Evolutionary conservation across 371 early-diverging fungal genomes (phyloP), one percentile per base, ranked within the genome.

Genomic region (Lichtheimia corymbifera): DNA sequence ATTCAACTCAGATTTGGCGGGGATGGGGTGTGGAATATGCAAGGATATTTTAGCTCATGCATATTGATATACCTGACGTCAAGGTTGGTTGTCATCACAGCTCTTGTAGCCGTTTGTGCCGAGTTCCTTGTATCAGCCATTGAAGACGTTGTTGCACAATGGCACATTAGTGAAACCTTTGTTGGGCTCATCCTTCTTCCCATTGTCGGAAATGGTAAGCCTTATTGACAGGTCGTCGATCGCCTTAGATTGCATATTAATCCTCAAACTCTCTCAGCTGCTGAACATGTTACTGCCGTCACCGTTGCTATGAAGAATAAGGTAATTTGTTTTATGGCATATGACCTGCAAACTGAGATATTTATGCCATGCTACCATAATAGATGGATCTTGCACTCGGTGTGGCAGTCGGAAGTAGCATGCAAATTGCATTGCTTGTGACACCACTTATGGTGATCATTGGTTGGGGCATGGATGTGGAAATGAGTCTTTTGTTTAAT

Each of bases 361-460:
- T 30, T 25, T 40, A 20, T 52, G 6, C 18, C 3, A 15, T 47
- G 47, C 3, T 47, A 18, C 12, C 4, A 52, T 45, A 41, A 18
- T 56, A 76, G 81, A 93, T 96, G 92, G 93, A 96, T 61, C 71
- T 93, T 25, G 86, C 92, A 0, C 79, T 97, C 35, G 87, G 90
- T 41, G 89, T 96, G 18, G 94, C 96, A 15, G 78, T 95, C 12
- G 96, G 95, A 2, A 91, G 92, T n/a, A 88, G 88, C 50, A 90
- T 94, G 86, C 95, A 96, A 71, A 94, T 96, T 56, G 91, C 94
- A 1, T 79, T 97, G 17, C 79, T 95, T 27, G 94, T 94, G 3
- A 91, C 92, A 15, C 97, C 96, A 4, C 63, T 95, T 40, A 78
- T 92, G 68, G 94, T 95, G 51, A 80, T 96, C 44, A 73, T 92